A percentile compares a stretch with the other conserved stretches of the same genome.
phyloP scores from a whole-genome alignment of 495 filamentous ascomycete genomes.

The Penicillium antarcticum region DNA sequence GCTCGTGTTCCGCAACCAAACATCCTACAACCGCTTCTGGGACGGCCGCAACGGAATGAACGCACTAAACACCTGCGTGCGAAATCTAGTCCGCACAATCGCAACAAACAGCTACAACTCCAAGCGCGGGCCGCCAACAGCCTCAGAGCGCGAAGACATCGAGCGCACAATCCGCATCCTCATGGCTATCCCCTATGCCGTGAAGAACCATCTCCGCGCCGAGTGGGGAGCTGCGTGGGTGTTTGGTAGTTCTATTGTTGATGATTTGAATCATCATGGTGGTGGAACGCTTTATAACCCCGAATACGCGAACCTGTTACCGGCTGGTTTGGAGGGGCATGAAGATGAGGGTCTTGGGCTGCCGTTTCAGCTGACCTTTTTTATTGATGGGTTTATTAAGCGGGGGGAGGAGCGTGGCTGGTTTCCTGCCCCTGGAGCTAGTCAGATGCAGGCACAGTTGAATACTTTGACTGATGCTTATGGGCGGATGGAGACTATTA shows the following conservation, averaged over 20 bases:
- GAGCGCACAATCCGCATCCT: slow-evolving; percentile 58
- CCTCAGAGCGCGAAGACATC: slow-evolving; percentile 55
- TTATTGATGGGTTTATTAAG: slow-evolving; percentile 68
- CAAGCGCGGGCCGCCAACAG: slow-evolving; percentile 16
- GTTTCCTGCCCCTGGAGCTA: slow-evolving; percentile 61
- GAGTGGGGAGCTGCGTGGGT: slow-evolving; percentile 63
- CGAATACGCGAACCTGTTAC: slow-evolving; percentile 61
- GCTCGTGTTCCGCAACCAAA: slow-evolving; percentile 76
- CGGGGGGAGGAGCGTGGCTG: slow-evolving; percentile 54
- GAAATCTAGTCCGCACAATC: slow-evolving; percentile 62
- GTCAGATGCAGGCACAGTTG: slow-evolving; percentile 60
- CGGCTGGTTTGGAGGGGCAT: slow-evolving; percentile 54
- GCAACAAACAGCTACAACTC: slow-evolving; percentile 40
- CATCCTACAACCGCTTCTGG: slow-evolving; percentile 72
- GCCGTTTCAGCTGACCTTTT: slow-evolving; percentile 62
- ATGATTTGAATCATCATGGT: slow-evolving; percentile 42
- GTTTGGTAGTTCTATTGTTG: slow-evolving; percentile 31
- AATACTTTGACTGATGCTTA: slow-evolving; percentile 62
- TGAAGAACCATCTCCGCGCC: slow-evolving; percentile 72
- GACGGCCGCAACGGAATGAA: slow-evolving; percentile 61
- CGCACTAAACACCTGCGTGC: slow-evolving; percentile 54
- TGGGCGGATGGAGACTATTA: slow-evolving; percentile 72
- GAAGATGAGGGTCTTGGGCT: slow-evolving; percentile 64
- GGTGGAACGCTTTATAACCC: slow-evolving; percentile 48
- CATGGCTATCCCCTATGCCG: slow-evolving; percentile 69